phyloP scores from a whole-genome alignment of 169 alveolate genomes.

The Plasmodium berghei region DNA sequence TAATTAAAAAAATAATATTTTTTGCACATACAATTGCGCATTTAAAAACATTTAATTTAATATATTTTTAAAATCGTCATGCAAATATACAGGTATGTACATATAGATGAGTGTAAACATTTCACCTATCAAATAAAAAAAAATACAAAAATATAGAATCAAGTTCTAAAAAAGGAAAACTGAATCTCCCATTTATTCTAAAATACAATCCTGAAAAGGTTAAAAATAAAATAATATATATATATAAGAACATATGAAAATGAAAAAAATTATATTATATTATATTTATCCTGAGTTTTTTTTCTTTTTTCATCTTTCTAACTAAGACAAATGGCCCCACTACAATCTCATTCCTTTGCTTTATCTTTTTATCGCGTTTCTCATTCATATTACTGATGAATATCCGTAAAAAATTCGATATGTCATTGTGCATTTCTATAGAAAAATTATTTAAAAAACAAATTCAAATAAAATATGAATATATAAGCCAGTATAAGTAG shows the following conservation, averaged over 20 bases:
- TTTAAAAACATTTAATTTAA: too few relatives aligned
- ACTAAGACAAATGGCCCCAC: constrained; percentile 74
- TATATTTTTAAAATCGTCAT: too few relatives aligned
- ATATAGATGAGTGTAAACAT: too few relatives aligned
- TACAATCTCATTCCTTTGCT: constrained; percentile 25
- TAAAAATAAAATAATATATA: constrained; percentile 5
- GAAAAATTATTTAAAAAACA: neutral
- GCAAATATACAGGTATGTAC: too few relatives aligned
- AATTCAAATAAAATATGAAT: neutral
- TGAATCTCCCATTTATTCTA: constrained; percentile 3
- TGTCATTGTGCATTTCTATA: constrained; percentile 49
- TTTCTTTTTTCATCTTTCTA: neutral
- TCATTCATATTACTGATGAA: neutral
- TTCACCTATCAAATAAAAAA: too few relatives aligned
- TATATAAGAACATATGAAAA: neutral
- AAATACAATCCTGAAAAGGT: neutral
- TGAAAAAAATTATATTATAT: neutral
- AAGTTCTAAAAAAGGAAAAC: neutral
- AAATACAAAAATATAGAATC: neutral
- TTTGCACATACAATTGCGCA: too few relatives aligned
- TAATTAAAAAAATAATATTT: too few relatives aligned
- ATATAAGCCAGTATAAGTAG: neutral
- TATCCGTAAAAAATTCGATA: constrained; percentile 6
- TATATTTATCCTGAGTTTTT: neutral
- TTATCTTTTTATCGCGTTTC: constrained; percentile 1